Conservation (phyloP, 306 rosid species). For the Delonix regia region DNA sequence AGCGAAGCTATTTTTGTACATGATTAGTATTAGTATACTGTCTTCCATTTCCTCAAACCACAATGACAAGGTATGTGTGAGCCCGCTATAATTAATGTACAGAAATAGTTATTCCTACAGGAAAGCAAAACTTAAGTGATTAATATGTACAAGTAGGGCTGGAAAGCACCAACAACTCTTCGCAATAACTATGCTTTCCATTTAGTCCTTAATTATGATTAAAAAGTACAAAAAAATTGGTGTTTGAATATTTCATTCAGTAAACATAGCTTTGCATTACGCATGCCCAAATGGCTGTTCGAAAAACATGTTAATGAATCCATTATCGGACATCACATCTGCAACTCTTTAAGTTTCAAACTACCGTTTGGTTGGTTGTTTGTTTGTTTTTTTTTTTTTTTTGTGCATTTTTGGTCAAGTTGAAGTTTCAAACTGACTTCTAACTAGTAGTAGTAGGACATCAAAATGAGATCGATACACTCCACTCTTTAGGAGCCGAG, state of each 20-base stretch:
- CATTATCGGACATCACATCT: not conserved
- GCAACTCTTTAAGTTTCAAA: not conserved
- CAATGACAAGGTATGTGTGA: conserved; percentile 19
- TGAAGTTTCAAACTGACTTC: not conserved
- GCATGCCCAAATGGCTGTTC: not conserved
- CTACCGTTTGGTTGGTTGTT: no score
- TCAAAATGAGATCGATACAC: no score
- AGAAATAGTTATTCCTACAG: not conserved
- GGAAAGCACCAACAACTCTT: conserved; percentile 5
- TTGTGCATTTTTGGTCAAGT: no score
- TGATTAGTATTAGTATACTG: conserved; percentile 15
- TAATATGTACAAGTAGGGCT: not conserved
- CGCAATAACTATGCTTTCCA: not conserved
- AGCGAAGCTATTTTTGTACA: not conserved
- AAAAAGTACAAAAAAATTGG: not conserved
- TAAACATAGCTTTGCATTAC: not conserved
- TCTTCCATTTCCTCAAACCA: not conserved
- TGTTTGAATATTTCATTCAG: not conserved
- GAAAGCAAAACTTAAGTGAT: not conserved
- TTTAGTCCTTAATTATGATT: not conserved
- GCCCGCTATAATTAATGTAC: conserved; percentile 3
- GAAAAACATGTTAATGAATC: not conserved
- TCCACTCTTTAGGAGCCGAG: not conserved
- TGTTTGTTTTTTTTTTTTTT: no score
- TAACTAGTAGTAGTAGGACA: no score